Percentiles rank a stretch among this genome's conserved stretches.
Conservation (phyloP, 164 flowering plant genomes). For the Akebia trifoliata region DNA sequence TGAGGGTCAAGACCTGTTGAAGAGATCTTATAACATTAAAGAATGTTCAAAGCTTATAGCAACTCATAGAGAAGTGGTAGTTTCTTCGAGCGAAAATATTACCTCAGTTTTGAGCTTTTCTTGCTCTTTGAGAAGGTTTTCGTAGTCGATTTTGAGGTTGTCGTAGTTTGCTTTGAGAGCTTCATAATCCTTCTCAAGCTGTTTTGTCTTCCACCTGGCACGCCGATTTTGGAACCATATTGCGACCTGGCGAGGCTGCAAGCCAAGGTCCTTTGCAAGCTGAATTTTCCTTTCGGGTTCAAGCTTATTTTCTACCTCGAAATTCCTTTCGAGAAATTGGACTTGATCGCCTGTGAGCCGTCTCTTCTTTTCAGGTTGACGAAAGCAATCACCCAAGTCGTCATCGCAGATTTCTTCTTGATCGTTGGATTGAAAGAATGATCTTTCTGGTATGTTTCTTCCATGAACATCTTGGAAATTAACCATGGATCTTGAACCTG, state of each 20-base stretch:
- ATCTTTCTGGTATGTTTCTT: conserved; percentile 26
- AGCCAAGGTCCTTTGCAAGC: conserved; percentile 67
- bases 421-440: conserved; percentile 44
- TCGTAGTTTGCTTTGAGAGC: conserved; percentile 32
- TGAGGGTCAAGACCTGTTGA: conserved; percentile 43
- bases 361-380: conserved; percentile 76
- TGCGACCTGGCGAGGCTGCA: conserved; percentile 76
- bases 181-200: conserved; percentile 46
- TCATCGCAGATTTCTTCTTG: conserved; percentile 58
- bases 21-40: neutral
- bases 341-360: conserved; percentile 58
- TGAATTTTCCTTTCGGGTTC: conserved; percentile 74
- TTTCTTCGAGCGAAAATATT: too few relatives aligned
- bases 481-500: conserved; percentile 66
- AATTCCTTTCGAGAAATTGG: conserved; percentile 60
- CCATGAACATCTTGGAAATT: conserved; percentile 40
- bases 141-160: conserved; percentile 54
- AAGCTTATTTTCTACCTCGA: conserved; percentile 82
- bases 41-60: neutral
- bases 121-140: conserved; percentile 52
- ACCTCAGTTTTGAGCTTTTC: conserved; percentile 63
- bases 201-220: conserved; percentile 51
- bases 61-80: neutral
- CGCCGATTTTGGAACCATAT: conserved; percentile 55
- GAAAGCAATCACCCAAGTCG: conserved; percentile 50